These are phyloP conservation scores for Ananas comosus DNA, from an alignment of 176 grass and related monocot genomes.

Conservation along the genomic window DNA sequence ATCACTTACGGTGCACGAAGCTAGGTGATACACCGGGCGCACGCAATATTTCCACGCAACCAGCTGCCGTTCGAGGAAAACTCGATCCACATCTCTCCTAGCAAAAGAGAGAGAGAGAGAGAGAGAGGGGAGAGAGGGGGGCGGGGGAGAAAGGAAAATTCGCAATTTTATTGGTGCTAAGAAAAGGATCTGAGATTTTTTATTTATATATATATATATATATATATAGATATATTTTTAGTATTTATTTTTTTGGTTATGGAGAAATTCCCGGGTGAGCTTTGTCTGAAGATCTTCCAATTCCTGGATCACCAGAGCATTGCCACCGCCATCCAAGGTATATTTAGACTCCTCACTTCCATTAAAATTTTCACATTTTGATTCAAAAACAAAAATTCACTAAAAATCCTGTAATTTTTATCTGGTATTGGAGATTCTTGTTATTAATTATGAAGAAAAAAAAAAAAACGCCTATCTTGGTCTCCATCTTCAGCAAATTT, in stretches of 20 bases:
- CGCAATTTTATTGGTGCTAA: too few relatives aligned
- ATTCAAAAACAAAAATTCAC: neutral
- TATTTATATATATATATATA: too few relatives aligned
- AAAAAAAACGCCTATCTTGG: too few relatives aligned
- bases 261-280: constrained; percentile 35
- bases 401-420: neutral
- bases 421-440: neutral
- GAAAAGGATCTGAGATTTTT: too few relatives aligned
- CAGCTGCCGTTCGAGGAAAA: too few relatives aligned
- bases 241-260: neutral
- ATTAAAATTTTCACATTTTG: neutral
- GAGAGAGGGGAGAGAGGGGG: too few relatives aligned
- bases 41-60: too few relatives aligned
- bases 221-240: too few relatives aligned
- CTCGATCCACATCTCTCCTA: neutral
- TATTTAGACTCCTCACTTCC: neutral
- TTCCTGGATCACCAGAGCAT: constrained; percentile 58
- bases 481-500: too few relatives aligned
- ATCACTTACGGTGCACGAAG: too few relatives aligned
- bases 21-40: too few relatives aligned
- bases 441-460: too few relatives aligned
- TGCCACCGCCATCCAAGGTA: constrained; percentile 62
- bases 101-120: neutral
- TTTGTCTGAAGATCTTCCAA: constrained; percentile 71
- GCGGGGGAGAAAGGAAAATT: neutral